Base-by-base conservation (phyloP, 2,329 filamentous ascomycete species). In the Aspergillus tamarii region DNA sequence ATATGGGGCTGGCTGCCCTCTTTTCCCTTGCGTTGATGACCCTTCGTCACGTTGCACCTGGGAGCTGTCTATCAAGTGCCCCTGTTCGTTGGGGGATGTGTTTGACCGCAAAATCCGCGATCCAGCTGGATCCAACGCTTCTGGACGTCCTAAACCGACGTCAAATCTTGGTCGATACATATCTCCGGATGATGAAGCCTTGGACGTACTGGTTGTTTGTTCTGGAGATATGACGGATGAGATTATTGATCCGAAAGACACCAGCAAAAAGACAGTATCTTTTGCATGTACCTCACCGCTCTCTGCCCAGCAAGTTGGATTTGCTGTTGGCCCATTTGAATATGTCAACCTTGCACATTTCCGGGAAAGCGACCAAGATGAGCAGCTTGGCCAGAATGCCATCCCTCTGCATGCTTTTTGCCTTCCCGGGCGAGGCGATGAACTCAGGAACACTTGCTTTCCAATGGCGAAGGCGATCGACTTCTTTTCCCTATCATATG, bases 21-120 rank as follows among this genome's bases (percentile, higher is more conserved):
- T 98, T 30, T 99, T 99, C 72, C 95, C 95, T 0, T 98, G 95
- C 76, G 85, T 98, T 59, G 95, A 99, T 75, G 91, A 96, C 74
- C 87, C 91, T 28, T 88, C 89, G 39, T 89, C 91, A 62, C 87
- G 93, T 61, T 94, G 90, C 73, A 89, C 89, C 12, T 99, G 95
- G 92, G 92, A 93, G 62, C 85, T 99, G 57, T 92, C 91, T 2
- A 89, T 99, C 73, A 93, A 90, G 63, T 94, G 90, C 70, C 92
- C 94, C 12, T 88, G 91, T 57, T 97, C 94, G 0, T 82, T 99
- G 0, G 94, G 94, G 6, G 93, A 97, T 80, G 91, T 81, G 58
- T 84, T 84, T 70, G 77, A 83, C 68, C 69, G 75, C 62, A 72
- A 79, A 66, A 57, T 50, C 3, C 68, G 66, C 11, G 72, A 77